Conservation (phyloP, 257 asterid genomes). For the Coffea eugenioides region DNA sequence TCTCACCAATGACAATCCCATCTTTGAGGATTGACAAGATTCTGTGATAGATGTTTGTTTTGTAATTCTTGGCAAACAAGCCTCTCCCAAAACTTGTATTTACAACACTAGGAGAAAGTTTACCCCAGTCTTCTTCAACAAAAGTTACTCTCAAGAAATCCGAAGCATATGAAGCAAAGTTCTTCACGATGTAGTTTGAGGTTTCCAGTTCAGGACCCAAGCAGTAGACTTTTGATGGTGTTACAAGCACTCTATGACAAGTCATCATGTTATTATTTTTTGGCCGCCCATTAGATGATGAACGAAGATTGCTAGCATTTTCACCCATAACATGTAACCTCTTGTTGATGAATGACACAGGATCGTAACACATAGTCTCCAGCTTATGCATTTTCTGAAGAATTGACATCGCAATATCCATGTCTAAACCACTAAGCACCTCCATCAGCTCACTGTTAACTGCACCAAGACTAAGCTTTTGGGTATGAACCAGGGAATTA, state of each 20-base stretch:
- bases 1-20: conserved; percentile 75
- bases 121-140: conserved; percentile 96
- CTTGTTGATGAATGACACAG: conserved; percentile 47
- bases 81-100: conserved; percentile 51
- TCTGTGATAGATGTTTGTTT: conserved; percentile 57
- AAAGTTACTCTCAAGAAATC: conserved; percentile 86
- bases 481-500: conserved; percentile 76
- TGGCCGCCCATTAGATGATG: conserved; percentile 34
- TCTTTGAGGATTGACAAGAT: conserved; percentile 65
- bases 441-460: conserved; percentile 48
- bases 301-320: conserved; percentile 25
- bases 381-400: conserved; percentile 74
- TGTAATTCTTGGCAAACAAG: conserved; percentile 60
- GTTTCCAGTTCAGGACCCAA: conserved; percentile 90
- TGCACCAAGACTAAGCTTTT: conserved; percentile 70
- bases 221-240: conserved; percentile 84
- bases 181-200: conserved; percentile 82
- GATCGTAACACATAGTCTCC: conserved; percentile 62
- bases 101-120: conserved; percentile 50
- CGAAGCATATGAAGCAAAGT: conserved; percentile 65
- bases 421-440: conserved; percentile 46
- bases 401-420: conserved; percentile 46
- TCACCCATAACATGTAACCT: conserved; percentile 28
- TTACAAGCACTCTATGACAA: conserved; percentile 72
- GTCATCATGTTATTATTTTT: conserved; percentile 64